These are phyloP conservation scores for Aechmea fasciata DNA, from an alignment of 176 grass and related monocot genomes.

Conservation along the genomic window DNA sequence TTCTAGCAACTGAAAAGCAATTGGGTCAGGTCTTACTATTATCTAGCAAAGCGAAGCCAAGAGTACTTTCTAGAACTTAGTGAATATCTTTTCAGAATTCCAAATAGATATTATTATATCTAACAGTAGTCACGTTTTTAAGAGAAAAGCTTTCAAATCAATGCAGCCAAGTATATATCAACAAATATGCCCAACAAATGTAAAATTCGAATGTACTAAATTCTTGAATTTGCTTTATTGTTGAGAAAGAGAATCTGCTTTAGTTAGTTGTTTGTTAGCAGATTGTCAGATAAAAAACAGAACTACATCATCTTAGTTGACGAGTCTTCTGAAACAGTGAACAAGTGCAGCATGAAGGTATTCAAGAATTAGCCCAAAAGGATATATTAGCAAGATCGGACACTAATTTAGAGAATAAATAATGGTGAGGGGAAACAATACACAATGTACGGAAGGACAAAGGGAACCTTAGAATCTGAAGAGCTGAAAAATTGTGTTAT, in stretches of 20 bases:
- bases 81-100: not conserved
- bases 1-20: slow-evolving; percentile 52
- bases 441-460: slow-evolving; percentile 1
- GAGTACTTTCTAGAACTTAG: not conserved
- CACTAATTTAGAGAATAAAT: not conserved
- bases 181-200: not conserved
- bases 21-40: slow-evolving; percentile 6
- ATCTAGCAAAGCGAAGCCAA: not conserved
- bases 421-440: not conserved
- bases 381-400: not conserved
- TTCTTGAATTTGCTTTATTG: not conserved
- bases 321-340: not conserved
- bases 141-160: not conserved
- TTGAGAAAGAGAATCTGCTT: not conserved
- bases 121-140: not conserved
- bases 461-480: slow-evolving; percentile 54
- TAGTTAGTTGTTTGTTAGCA: not conserved
- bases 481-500: slow-evolving; percentile 68
- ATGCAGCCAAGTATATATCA: not conserved
- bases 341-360: not conserved
- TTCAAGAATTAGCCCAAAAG: not conserved
- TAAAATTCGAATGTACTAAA: not conserved
- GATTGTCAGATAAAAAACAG: not conserved
- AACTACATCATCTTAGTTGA: not conserved
- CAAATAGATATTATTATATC: not conserved